Conservation (phyloP, 257 asterid species). For the Linderniella brevidens region DNA sequence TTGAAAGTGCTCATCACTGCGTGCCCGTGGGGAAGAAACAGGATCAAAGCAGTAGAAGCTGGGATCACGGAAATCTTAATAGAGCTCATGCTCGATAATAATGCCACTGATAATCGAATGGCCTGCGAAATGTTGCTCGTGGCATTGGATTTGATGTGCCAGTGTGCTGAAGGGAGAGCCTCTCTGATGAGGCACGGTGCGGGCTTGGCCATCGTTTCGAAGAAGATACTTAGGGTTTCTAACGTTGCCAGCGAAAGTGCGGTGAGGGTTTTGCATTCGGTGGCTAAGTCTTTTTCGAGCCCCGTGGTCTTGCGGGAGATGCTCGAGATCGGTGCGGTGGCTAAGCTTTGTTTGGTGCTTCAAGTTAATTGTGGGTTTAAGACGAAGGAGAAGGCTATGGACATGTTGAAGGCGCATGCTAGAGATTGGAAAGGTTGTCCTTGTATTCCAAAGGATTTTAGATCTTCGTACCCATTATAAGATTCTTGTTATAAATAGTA, state of each 20-base stretch:
- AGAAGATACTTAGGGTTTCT: conserved; percentile 70
- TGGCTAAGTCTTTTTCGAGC: conserved; percentile 28
- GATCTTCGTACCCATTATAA: conserved; percentile 40
- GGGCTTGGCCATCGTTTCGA: conserved; percentile 57
- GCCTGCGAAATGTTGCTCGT: conserved; percentile 26
- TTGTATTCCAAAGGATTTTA: conserved; percentile 43
- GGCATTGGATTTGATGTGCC: conserved; percentile 45
- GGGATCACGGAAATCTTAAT: conserved; percentile 31
- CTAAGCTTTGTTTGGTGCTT: conserved; percentile 59
- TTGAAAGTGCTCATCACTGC: conserved; percentile 33
- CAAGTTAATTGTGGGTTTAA: conserved; percentile 32
- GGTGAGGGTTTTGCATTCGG: conserved; percentile 34
- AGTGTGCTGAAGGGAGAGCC: conserved; percentile 72
- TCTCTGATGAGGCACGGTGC: conserved; percentile 51
- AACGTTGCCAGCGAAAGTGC: conserved; percentile 37
- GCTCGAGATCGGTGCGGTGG: conserved; percentile 54
- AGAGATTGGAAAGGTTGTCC: conserved; percentile 62
- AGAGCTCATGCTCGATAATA: conserved; percentile 40
- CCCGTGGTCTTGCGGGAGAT: conserved; percentile 44
- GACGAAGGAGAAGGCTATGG: conserved; percentile 36
- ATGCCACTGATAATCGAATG: conserved; percentile 24
- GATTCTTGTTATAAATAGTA: too few relatives aligned
- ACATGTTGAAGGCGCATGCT: conserved; percentile 38
- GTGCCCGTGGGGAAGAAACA: conserved; percentile 56
- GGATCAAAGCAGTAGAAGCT: conserved; percentile 33